Evolutionary conservation across 164 flowering plant species (phyloP), one percentile per base, ranked within the genome.

Genomic region (Chimonanthus praecox): DNA sequence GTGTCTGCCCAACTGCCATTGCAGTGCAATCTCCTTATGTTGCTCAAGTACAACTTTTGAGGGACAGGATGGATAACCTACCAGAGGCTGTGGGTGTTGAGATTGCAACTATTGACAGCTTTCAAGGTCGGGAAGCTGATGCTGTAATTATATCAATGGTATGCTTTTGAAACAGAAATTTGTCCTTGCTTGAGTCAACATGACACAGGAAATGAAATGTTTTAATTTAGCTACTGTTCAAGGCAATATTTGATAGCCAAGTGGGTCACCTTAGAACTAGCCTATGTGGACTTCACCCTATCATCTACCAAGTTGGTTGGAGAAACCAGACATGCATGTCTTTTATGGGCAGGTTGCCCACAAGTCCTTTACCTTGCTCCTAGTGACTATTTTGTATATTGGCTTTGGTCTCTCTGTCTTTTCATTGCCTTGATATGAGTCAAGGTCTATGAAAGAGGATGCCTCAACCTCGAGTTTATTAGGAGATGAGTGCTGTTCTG

Each of bases 101-200:
- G 83, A 94, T 94, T 76, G 90, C 98, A 63, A 94, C 97, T 47
- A 85, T 94, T 74, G 98, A 94, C 76, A 94, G 97, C 87, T 94
- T 94, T 74, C 97, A 94, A 84, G 98, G 97, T 51, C 88, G 94
- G 21, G 96, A 94, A 77, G 96, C 97, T 74, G 98, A 94, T 88
- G 97, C 96, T 61, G 96, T 94, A 4, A 89, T 94, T 64, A 90
- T 94, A 81, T 94, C 98, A 67, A 94, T 94, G 98, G 98, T 92
- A 88, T 62, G 77, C 71, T 71, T 13, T 54, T 77, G 11, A 63
- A 70, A 54, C 15, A 15, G 10, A 21, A 48, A 2, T 48, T 47
- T 5, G 18, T 62, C 7, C 18, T 54, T 33, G 47, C 20, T 68
- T 66, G 10, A 65, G 11, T 45, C 15, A 66, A 33, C 45, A 44